These are phyloP conservation scores for Yamadazyma sp. DNA, from an alignment of 805 yeast species.

Conservation along the genomic window DNA sequence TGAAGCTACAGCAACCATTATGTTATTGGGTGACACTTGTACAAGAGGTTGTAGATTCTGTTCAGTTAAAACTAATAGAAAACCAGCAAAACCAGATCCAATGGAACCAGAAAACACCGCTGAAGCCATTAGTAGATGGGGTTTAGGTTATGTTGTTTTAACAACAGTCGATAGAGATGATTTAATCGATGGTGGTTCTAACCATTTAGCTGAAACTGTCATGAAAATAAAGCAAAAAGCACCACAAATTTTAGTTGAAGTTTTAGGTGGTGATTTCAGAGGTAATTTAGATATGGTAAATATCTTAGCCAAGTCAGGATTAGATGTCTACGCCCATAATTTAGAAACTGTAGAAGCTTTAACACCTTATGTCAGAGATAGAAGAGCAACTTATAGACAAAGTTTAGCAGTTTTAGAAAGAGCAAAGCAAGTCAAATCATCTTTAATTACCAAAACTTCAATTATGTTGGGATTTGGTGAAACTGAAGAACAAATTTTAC, in stretches of 20 bases:
- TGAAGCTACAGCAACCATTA: slow-evolving; percentile 95
- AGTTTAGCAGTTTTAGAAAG: slow-evolving; percentile 71
- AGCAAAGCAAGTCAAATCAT: slow-evolving; percentile 76
- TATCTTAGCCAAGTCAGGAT: slow-evolving; percentile 76
- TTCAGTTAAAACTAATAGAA: slow-evolving; percentile 88
- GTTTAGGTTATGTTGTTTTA: slow-evolving; percentile 93
- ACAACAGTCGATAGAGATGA: slow-evolving; percentile 99
- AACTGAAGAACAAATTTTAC: slow-evolving; percentile 81
- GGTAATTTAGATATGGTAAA: slow-evolving; percentile 84
- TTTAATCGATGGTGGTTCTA: slow-evolving; percentile 86
- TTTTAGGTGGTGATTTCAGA: slow-evolving; percentile 90
- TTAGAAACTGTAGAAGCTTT: slow-evolving; percentile 93
- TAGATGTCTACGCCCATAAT: slow-evolving; percentile 97
- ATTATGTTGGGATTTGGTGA: slow-evolving; percentile 97
- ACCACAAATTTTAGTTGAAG: slow-evolving; percentile 89
- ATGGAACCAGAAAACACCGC: slow-evolving; percentile 98
- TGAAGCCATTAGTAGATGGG: slow-evolving; percentile 96
- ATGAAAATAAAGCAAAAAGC: slow-evolving; percentile 79
- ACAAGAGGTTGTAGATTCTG: slow-evolving; percentile 99
- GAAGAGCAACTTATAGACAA: slow-evolving; percentile 94
- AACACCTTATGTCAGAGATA: slow-evolving; percentile 93
- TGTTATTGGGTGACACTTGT: slow-evolving; percentile 98
- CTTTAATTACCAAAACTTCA: slow-evolving; percentile 86
- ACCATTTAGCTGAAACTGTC: slow-evolving; percentile 88
- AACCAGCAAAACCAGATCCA: slow-evolving; percentile 88